Evolutionary conservation across 2,329 filamentous ascomycete genomes (phyloP), one percentile per base, ranked within the genome.

Genomic region (Dothistroma septosporum): DNA sequence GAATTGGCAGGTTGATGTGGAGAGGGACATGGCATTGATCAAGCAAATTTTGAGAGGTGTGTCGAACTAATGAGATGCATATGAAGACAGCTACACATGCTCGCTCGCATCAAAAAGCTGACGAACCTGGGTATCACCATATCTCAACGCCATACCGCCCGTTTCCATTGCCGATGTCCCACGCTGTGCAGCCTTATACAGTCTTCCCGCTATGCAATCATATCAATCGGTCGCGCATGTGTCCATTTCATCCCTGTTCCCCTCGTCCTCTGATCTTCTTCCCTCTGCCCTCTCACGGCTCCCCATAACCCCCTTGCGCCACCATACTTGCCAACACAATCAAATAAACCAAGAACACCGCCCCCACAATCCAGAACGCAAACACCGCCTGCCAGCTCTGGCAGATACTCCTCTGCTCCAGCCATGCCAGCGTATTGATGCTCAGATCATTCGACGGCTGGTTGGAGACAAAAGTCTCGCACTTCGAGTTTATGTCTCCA

Each of bases 1-100:
- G 44, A 97, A 90, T 70, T 96, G 92, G 91, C 85, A 84, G 74
- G 87, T 90, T 1, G 82, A 92, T 69, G 80, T 87, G 0, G 80
- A 86, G 53, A 80, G 82, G 61, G 92, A 96, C 71, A 76, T 87
- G 61, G 76, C 75, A 21, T 73, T 91, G n/a, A 83, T 95, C 16
- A 82, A 78, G 62, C 76, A 80, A 5, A 86, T 92, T 2, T 73
- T 96, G 68, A 16, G 50, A 50, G 32, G 53, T 19, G 58, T 64
- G 21, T 21, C 55, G 59, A 35, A 50, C 8, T 7, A 31, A 5
- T 50, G 12, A 31, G 9, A 50, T 10, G 41, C 16, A 37, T 11
- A 16, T n/a, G 41, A 19, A 44, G 16, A 14, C 9, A 19, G 16
- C n/a, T 19, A 16, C 6, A 19, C 14, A 44, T 44, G 41, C 41